Evolutionary conservation across 2,329 filamentous ascomycete genomes (phyloP), one percentile per base, ranked within the genome.

Genomic region (Emydomyces testavorans): DNA sequence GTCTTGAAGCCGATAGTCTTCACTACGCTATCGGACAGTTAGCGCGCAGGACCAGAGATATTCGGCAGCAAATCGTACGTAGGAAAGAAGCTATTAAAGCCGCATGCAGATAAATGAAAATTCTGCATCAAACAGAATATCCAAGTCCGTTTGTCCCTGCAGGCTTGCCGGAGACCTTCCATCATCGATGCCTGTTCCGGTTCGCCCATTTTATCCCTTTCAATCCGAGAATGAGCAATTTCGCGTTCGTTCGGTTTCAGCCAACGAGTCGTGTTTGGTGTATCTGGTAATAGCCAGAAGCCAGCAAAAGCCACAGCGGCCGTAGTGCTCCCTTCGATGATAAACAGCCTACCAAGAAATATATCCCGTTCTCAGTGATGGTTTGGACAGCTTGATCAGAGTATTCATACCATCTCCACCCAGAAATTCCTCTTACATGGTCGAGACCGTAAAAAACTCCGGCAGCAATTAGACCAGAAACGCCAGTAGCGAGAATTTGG

Each of bases 51-150:
- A 24, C 15, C 20, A 3, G n/a, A 34, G 23, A 21, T 28, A 16
- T 3, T 7, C 2, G n/a, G 31, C 11, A 28, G 4, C 13, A 38
- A 23, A 48, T n/a, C 61, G 59, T 37, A 55, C 60, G 56, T 61
- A 24, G 56, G 65, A 53, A 64, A 65, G 56, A 67, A 65, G 56
- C 60, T 67, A 48, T 65, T 65, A 62, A 76, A 76, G 0, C 69
- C 68, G 50, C 75, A 73, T 1, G 74, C 72, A 1, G 70, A 71
- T 10, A 76, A 60, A 56, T 77, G 73, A 56, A 75, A 72, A 57
- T 76, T 75, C 53, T 76, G 71, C 73, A 77, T 76, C 29, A 76
- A 61, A 4, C 68, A 70, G 52, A 76, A 71, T 2, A 78, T 58
- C 68, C 73, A 77, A 0, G 74, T 69, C 45, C 72, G 66, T 53